Evolutionary conservation across 495 filamentous ascomycete genomes (phyloP).

Genomic region (Daldinia childiae): DNA sequence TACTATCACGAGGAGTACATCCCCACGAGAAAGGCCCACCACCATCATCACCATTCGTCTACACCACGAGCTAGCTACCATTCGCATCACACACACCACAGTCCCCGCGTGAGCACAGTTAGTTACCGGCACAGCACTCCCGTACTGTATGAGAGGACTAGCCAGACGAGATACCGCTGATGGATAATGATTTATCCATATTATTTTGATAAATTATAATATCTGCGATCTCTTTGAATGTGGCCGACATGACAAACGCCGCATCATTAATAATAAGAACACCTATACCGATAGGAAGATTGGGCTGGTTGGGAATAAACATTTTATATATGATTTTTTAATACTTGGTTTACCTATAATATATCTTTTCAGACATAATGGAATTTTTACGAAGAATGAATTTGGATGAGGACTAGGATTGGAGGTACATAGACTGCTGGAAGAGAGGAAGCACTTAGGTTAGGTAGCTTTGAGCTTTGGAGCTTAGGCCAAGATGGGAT

Average conservation of each 20-base stretch:
- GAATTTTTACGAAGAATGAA: neutral
- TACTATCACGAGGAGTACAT: slow-evolving; percentile 62
- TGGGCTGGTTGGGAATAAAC: neutral
- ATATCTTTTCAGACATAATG: neutral
- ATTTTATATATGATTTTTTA: neutral
- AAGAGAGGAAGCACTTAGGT: neutral
- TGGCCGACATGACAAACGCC: neutral
- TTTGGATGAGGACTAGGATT: neutral
- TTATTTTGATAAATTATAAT: neutral
- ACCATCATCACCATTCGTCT: slow-evolving; percentile 44
- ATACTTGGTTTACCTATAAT: neutral
- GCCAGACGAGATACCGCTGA: slow-evolving; percentile 43
- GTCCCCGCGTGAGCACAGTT: slow-evolving; percentile 49
- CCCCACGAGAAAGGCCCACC: slow-evolving; percentile 47
- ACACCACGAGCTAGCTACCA: slow-evolving; percentile 38
- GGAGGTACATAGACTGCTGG: neutral
- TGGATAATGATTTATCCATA: slow-evolving; percentile 7
- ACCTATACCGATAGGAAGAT: neutral
- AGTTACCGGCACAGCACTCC: slow-evolving; percentile 46
- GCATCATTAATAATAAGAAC: neutral
- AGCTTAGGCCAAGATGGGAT: neutral
- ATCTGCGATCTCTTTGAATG: neutral
- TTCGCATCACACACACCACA: slow-evolving; percentile 45
- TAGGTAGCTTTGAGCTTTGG: neutral
- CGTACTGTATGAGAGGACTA: slow-evolving; percentile 49